Base-by-base conservation (phyloP, 2,329 filamentous ascomycete species). In the Penicillium janthinellum region DNA sequence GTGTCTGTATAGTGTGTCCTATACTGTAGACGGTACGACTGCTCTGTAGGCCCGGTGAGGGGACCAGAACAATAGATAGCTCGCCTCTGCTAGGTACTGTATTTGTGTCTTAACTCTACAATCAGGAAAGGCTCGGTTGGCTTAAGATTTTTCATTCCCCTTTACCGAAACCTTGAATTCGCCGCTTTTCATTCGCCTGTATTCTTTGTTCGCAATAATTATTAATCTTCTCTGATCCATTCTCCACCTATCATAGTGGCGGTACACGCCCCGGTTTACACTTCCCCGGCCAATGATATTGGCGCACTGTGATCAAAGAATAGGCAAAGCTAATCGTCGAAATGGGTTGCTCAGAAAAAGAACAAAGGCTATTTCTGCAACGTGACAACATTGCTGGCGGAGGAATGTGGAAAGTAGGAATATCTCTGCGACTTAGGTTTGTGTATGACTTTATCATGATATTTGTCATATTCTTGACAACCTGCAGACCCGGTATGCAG, bases 261-360 rank as follows among this genome's bases (percentile, higher is more conserved):
- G 10, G 12, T 17, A 28, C 11, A 25, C 1, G 17, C 20, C 22
- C n/a, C n/a, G 41, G 14, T 39, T 5, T 25, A 49, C 54, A 35
- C 54, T 50, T 49, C 54, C 37, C 11, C 5, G 14, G 3, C 53
- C 45, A 49, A 49, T 56, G 14, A 31, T 15, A 42, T 8, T 10
- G n/a, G 25, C 28, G 38, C 44, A 44, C 54, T 31, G 54, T 15
- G 22, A 49, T 6, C 45, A 25, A 47, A 41, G 34, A 25, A 20
- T 17, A 7, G 34, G 6, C 20, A 54, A 61, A 61, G 52, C 25
- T 47, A 56, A 59, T 59, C 47, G 41, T 34, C 35, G 25, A n/a
- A 10, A 31, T 56, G 52, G 52, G 37, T 37, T 31, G 7, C 11
- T 52, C 50, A 15, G 20, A 35, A 28, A 34, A 34, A 10, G 38